phyloP scores from a whole-genome alignment of 805 yeast species.

The Starmera amethionina region DNA sequence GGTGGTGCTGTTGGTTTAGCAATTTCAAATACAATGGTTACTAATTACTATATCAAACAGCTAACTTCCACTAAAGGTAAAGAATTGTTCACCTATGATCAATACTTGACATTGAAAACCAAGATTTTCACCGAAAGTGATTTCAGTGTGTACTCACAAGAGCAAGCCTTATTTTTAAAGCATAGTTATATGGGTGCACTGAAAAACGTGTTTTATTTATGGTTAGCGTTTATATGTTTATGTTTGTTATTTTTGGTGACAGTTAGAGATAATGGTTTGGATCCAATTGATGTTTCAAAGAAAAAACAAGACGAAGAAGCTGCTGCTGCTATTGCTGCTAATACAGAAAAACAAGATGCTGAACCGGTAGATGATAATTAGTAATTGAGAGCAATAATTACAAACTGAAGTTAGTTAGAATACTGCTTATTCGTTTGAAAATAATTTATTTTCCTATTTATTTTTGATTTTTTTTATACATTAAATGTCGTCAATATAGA shows the following conservation, averaged over 20 bases:
- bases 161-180: not conserved
- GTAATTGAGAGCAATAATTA: no score
- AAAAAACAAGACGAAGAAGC: no score
- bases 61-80: not conserved
- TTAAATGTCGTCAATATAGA: no score
- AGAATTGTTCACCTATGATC: not conserved
- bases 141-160: not conserved
- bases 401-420: no score
- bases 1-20: slow-evolving; percentile 54
- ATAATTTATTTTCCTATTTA: no score
- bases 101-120: not conserved
- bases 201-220: slow-evolving; percentile 2
- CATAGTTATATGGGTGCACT: not conserved
- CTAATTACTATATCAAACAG: not conserved
- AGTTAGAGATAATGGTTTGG: not conserved
- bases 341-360: no score
- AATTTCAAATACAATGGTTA: slow-evolving; percentile 14
- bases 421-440: no score
- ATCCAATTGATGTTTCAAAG: not conserved
- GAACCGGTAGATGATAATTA: no score
- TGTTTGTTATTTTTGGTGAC: not conserved
- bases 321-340: no score
- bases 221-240: slow-evolving; percentile 1
- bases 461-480: no score
- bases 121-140: not conserved